Conservation (phyloP, 108 stramenopile genomes). For the Fragilaria crotonensis region DNA sequence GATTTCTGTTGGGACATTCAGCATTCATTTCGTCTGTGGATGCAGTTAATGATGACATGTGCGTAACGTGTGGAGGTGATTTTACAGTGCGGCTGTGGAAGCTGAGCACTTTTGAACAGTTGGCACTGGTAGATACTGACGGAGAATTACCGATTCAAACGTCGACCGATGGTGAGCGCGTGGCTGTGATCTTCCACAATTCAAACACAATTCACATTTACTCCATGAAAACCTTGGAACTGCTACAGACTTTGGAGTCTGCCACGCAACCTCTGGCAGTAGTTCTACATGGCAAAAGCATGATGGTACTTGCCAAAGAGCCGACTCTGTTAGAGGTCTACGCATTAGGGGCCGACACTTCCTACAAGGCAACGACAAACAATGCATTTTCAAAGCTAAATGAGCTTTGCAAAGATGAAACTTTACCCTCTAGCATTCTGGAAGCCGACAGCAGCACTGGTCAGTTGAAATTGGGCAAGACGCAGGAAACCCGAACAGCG, state of each 20-base stretch:
- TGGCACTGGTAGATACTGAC: slow-evolving; percentile 12
- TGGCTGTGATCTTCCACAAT: slow-evolving; percentile 35
- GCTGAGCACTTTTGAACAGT: slow-evolving; percentile 25
- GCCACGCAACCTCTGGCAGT: slow-evolving; percentile 36
- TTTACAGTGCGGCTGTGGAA: slow-evolving; percentile 70
- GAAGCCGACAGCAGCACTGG: slow-evolving; percentile 44
- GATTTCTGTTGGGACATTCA: slow-evolving; percentile 69
- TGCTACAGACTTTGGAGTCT: slow-evolving; percentile 27
- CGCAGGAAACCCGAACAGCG: slow-evolving; percentile 26
- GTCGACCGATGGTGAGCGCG: slow-evolving; percentile 7
- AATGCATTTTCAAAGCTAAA: slow-evolving; percentile 4
- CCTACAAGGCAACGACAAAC: slow-evolving; percentile 12
- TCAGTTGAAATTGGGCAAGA: slow-evolving; percentile 25
- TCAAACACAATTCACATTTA: slow-evolving; percentile 32
- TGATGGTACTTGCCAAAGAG: slow-evolving; percentile 40
- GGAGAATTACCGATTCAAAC: slow-evolving; percentile 8
- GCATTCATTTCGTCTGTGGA: slow-evolving; percentile 61
- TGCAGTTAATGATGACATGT: not conserved
- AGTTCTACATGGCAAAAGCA: slow-evolving; percentile 16
- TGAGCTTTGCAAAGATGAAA: slow-evolving; percentile 2
- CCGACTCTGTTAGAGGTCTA: slow-evolving; percentile 41
- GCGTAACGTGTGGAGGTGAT: slow-evolving; percentile 32
- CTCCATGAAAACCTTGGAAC: slow-evolving; percentile 2
- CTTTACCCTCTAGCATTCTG: slow-evolving; percentile 47
- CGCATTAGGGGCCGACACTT: slow-evolving; percentile 6